These are phyloP conservation scores for Beauveria caledonica DNA, from an alignment of 2,329 filamentous ascomycete species.

Conservation along the genomic window DNA sequence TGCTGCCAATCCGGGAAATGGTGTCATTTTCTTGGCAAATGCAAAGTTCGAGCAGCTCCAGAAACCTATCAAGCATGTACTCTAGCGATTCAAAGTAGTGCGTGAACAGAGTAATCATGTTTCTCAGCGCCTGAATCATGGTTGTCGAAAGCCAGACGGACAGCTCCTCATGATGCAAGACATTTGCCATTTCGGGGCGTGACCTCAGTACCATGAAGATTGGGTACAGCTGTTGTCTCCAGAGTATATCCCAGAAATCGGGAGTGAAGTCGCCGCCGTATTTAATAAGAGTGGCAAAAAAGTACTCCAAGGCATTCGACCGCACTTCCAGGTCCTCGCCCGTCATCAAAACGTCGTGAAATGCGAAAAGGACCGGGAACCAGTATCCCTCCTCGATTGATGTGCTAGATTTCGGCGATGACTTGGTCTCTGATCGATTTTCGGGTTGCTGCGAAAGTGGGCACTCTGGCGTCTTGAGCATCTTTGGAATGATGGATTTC, in stretches of 20 bases:
- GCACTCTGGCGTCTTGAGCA: slow-evolving; percentile 93
- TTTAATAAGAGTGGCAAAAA: slow-evolving; percentile 85
- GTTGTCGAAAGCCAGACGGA: slow-evolving; percentile 99
- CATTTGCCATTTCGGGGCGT: slow-evolving; percentile 92
- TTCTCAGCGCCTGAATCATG: slow-evolving; percentile 95
- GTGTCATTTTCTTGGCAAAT: slow-evolving; percentile 99
- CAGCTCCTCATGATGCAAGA: slow-evolving; percentile 89
- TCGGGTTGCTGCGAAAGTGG: slow-evolving; percentile 63
- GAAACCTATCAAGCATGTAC: slow-evolving; percentile 96
- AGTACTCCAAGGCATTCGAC: slow-evolving; percentile 83
- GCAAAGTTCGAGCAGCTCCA: slow-evolving; percentile 88
- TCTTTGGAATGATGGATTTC: slow-evolving; percentile 86
- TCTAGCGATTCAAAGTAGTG: slow-evolving; percentile 96
- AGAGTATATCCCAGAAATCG: slow-evolving; percentile 97
- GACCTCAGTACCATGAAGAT: slow-evolving; percentile 98
- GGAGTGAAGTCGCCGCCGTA: slow-evolving; percentile 87
- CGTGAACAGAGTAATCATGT: slow-evolving; percentile 98
- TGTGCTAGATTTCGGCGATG: slow-evolving; percentile 60
- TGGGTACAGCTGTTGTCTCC: slow-evolving; percentile 91
- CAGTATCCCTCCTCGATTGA: slow-evolving; percentile 96
- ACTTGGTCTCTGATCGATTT: slow-evolving; percentile 22
- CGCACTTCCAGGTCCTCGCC: slow-evolving; percentile 96
- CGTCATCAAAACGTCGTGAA: slow-evolving; percentile 98
- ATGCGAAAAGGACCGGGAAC: slow-evolving; percentile 97
- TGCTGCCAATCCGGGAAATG: slow-evolving; percentile 93